Evolutionary conservation across 2,329 filamentous ascomycete genomes (phyloP).

Genomic region (Hypoxylon sp.): DNA sequence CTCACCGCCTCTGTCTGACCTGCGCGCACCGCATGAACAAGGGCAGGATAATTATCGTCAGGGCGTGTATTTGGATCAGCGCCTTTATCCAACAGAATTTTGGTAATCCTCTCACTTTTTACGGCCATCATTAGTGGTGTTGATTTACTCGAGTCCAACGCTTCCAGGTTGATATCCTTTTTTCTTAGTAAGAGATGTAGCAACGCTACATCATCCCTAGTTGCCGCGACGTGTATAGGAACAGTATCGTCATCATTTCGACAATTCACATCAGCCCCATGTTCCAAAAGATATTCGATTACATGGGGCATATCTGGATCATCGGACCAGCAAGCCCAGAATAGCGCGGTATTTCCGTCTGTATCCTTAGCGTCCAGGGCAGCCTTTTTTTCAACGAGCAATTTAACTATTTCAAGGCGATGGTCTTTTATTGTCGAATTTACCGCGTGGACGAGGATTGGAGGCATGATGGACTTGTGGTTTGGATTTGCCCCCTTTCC

Average conservation of each 20-base stretch:
- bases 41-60: background rate
- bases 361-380: constrained; percentile 1
- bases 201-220: background rate
- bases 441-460: background rate
- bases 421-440: background rate
- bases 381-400: constrained; percentile 1
- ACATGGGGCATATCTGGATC: background rate
- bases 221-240: constrained; percentile 4
- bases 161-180: background rate
- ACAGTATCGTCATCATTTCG: background rate
- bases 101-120: background rate
- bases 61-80: constrained; percentile 17
- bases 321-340: constrained; percentile 5
- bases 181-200: background rate
- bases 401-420: background rate
- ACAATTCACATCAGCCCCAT: constrained; percentile 10
- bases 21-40: background rate
- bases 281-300: constrained; percentile 10
- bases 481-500: background rate
- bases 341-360: constrained; percentile 6
- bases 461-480: constrained; percentile 1
- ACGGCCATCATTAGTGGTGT: background rate
- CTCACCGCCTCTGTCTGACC: background rate
- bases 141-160: background rate
- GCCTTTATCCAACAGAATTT: constrained; percentile 13